Base-by-base conservation (phyloP, 2,329 filamentous ascomycete genomes). In the Aspergillus sp. region DNA sequence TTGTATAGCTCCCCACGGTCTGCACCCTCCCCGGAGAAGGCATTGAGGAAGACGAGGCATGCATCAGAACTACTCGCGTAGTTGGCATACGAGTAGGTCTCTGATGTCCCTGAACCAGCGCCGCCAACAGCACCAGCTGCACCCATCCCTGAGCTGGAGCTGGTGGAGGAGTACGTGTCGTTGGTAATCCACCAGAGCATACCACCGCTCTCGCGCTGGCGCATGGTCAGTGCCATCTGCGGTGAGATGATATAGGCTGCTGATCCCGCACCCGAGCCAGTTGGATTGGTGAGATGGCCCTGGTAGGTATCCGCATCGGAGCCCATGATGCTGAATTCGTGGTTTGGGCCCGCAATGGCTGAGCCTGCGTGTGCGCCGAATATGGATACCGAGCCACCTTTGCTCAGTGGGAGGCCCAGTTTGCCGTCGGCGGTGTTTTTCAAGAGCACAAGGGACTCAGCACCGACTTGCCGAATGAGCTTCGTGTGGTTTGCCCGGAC, bases 391-490 rank as follows among this genome's bases (percentile, higher is more conserved):
- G 66, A 42, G 20, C 55, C 57, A 0, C 66, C 65, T 0, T 58
- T 57, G 4, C 58, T 61, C 4, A 86, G 70, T 0, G 83, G 83
- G 1, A 86, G 73, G 3, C 79, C 69, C 7, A 73, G 71, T 55
- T 79, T 76, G 1, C 7, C 5, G 9, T 6, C 17, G 9, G 39
- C 2, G 1, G 64, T 66, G 55, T 86, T 85, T 69, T 83, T 83
- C 15, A 83, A 56, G 65, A 80, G 68, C 2, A 86, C 48, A 1
- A 50, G 9, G 1, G 48, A 50, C 22, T 50, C 34, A 6, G 48
- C 13, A 4, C 30, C 48, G 13, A 17, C 20, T 15, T 41, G 1
- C 20, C 48, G 17, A 20, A 50, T 50, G 8, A 50, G 18, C 6
- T 24, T n/a, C 5, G 34, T 13, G 15, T 50, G 48, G 5, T 39